These are phyloP conservation scores for Chenopodium suecicum DNA, from an alignment of 148 eudicot genomes.

Conservation along the genomic window DNA sequence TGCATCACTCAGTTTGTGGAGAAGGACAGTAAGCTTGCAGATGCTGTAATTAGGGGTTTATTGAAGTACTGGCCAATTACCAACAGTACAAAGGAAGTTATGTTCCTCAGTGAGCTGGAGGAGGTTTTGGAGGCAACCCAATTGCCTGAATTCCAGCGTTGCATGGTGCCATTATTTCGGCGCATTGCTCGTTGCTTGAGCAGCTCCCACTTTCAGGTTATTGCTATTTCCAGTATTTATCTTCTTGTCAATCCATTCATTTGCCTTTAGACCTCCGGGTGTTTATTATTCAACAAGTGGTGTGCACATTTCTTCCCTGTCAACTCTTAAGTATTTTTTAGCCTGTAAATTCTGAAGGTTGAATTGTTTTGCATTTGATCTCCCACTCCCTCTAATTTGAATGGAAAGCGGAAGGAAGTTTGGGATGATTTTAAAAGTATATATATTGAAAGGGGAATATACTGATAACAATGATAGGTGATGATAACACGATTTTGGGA, in stretches of 20 bases:
- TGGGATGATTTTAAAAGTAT: not conserved
- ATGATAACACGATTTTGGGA: not conserved
- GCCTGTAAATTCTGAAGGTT: not conserved
- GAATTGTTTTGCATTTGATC: not conserved
- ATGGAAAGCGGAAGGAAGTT: not conserved
- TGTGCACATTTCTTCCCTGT: not conserved
- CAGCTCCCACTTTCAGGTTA: constrained; percentile 94
- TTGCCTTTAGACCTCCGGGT: not conserved
- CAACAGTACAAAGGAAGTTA: constrained; percentile 94
- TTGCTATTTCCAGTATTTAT: constrained; percentile 9
- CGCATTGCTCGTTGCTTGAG: constrained; percentile 73
- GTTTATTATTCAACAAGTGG: not conserved
- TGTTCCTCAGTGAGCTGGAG: constrained; percentile 88
- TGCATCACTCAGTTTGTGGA: constrained; percentile 90
- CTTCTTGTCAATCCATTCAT: not conserved
- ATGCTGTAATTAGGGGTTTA: constrained; percentile 79
- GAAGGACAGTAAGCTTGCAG: constrained; percentile 92
- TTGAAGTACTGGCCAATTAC: constrained; percentile 88
- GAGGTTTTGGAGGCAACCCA: constrained; percentile 93
- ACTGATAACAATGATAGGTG: not conserved
- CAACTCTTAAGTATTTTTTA: not conserved
- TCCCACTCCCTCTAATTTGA: not conserved
- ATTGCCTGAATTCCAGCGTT: constrained; percentile 81
- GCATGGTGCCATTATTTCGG: constrained; percentile 78
- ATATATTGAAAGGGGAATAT: not conserved